Evolutionary conservation across 2,329 filamentous ascomycete species (phyloP).

Genomic region (Emmonsia crescens): DNA sequence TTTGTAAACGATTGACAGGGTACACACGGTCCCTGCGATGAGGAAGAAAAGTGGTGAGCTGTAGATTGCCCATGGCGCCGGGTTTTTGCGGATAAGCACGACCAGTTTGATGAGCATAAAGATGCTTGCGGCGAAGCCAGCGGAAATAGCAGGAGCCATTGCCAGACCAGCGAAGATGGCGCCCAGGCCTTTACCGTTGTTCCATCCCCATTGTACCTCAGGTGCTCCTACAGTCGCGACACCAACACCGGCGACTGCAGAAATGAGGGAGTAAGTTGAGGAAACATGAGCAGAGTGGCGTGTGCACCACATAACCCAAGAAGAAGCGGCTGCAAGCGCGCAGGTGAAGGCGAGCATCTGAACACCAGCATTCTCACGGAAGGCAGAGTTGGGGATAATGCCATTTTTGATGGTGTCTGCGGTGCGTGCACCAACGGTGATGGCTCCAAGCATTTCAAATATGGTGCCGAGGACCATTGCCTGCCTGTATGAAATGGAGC

Average conservation of each 20-base stretch:
- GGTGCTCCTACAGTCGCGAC: constrained; percentile 54
- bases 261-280: constrained; percentile 61
- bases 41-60: constrained; percentile 68
- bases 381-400: constrained; percentile 53
- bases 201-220: constrained; percentile 60
- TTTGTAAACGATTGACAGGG: constrained; percentile 71
- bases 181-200: constrained; percentile 55
- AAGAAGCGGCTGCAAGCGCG: constrained; percentile 52
- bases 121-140: constrained; percentile 53
- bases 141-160: constrained; percentile 61
- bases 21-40: constrained; percentile 62
- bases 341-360: constrained; percentile 59
- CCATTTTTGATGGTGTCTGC: constrained; percentile 72
- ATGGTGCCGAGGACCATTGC: constrained; percentile 56
- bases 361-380: constrained; percentile 51
- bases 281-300: constrained; percentile 62
- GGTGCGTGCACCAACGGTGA: constrained; percentile 57
- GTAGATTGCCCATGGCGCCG: constrained; percentile 61
- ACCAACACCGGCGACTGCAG: constrained; percentile 57
- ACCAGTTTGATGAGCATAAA: constrained; percentile 62
- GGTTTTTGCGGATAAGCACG: constrained; percentile 63
- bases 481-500: constrained; percentile 60
- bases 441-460: constrained; percentile 58
- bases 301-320: constrained; percentile 75
- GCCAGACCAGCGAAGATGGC: constrained; percentile 61